Conservation (phyloP, 2,329 filamentous ascomycete genomes). For the Aspergillus versicolor region DNA sequence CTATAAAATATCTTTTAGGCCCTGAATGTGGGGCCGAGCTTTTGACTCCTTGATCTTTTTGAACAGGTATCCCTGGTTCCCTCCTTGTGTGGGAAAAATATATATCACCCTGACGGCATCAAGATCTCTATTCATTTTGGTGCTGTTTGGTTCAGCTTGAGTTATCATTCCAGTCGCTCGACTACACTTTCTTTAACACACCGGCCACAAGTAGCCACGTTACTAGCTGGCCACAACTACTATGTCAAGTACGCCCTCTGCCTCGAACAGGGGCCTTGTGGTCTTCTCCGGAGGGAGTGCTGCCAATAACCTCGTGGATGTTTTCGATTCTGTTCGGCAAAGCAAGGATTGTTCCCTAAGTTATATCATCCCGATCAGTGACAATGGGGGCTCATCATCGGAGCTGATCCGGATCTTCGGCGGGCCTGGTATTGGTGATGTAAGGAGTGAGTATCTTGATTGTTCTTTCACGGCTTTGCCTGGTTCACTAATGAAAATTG, state of each 20-base stretch:
- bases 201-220: too few relatives aligned
- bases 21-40: too few relatives aligned
- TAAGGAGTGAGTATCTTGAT: slow-evolving; percentile 60
- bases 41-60: background rate
- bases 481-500: slow-evolving; percentile 12
- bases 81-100: too few relatives aligned
- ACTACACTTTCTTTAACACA: too few relatives aligned
- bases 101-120: too few relatives aligned
- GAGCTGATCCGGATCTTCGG: slow-evolving; percentile 94
- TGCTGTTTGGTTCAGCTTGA: too few relatives aligned
- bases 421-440: slow-evolving; percentile 80
- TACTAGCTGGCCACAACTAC: too few relatives aligned
- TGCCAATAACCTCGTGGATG: slow-evolving; percentile 91
- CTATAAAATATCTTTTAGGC: too few relatives aligned
- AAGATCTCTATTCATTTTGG: too few relatives aligned
- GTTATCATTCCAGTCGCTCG: background rate
- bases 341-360: slow-evolving; percentile 68
- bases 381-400: slow-evolving; percentile 92
- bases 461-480: background rate
- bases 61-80: too few relatives aligned
- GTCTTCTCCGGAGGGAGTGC: slow-evolving; percentile 91
- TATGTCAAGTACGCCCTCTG: slow-evolving; percentile 15
- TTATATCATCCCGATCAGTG: slow-evolving; percentile 92
- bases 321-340: slow-evolving; percentile 68
- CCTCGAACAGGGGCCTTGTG: slow-evolving; percentile 60